Conservation (phyloP, 495 filamentous ascomycete species). For the Penicillium waksmanii region DNA sequence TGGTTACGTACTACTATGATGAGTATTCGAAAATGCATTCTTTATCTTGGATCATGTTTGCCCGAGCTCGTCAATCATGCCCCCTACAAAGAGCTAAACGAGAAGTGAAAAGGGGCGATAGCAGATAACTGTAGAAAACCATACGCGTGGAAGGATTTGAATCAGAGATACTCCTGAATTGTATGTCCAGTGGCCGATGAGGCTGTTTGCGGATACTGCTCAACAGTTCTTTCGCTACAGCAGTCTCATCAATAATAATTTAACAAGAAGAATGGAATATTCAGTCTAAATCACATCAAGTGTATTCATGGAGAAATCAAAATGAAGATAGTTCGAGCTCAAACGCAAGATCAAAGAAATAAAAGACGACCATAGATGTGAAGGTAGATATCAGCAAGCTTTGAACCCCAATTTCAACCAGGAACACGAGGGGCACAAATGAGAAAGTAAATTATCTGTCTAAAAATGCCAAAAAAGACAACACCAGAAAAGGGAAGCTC, state of each 20-base stretch:
- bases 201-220: background rate
- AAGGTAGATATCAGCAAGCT: background rate
- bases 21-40: too few relatives aligned
- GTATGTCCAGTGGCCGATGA: background rate
- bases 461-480: slow-evolving; percentile 20
- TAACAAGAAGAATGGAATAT: background rate
- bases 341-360: background rate
- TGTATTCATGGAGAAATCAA: background rate
- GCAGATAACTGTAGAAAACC: too few relatives aligned
- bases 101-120: too few relatives aligned
- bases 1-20: too few relatives aligned
- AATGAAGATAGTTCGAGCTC: background rate
- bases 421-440: slow-evolving; percentile 17
- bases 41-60: too few relatives aligned
- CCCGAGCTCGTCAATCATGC: too few relatives aligned
- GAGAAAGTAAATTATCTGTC: slow-evolving; percentile 22
- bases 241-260: background rate
- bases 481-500: slow-evolving; percentile 14
- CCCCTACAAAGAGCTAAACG: too few relatives aligned
- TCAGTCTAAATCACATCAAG: background rate
- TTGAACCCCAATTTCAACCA: slow-evolving; percentile 16
- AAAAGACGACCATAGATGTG: background rate
- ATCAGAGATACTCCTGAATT: too few relatives aligned
- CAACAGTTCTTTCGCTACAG: background rate
- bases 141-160: too few relatives aligned